Percentiles rank a stretch among this genome's conserved stretches.
Conservation (phyloP, 2,329 filamentous ascomycete genomes). For the Didymella keratinophila region DNA sequence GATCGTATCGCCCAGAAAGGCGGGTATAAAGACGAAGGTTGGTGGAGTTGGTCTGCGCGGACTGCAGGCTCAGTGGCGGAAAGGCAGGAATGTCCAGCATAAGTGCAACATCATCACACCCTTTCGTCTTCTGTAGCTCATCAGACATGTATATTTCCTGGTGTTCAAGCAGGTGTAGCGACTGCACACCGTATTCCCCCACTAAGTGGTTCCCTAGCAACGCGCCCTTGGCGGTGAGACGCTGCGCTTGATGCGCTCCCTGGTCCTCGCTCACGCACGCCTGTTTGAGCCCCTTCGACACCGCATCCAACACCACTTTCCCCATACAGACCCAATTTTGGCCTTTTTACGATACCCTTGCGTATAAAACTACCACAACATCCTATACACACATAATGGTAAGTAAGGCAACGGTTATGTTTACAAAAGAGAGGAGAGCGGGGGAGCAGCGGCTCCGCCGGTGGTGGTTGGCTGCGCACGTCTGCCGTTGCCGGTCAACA, state of each 20-base stretch:
- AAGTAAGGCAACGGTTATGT: constrained; percentile 16
- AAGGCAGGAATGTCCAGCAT: too few relatives aligned
- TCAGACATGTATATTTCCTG: neutral
- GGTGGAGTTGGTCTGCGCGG: too few relatives aligned
- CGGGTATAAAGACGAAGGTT: too few relatives aligned
- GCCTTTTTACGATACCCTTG: constrained; percentile 15
- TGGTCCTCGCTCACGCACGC: constrained; percentile 25
- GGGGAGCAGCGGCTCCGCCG: constrained; percentile 11
- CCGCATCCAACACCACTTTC: constrained; percentile 23
- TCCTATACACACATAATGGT: constrained; percentile 29
- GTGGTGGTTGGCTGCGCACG: constrained; percentile 26
- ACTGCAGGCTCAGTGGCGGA: too few relatives aligned
- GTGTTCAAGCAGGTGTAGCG: constrained; percentile 11
- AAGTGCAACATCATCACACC: too few relatives aligned
- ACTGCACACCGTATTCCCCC: constrained; percentile 11
- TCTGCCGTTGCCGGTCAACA: constrained; percentile 25
- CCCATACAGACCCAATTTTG: constrained; percentile 22
- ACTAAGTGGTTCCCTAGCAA: constrained; percentile 21
- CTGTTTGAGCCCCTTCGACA: constrained; percentile 26
- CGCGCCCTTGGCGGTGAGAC: constrained; percentile 30
- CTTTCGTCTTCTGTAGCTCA: too few relatives aligned
- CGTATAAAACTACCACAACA: constrained; percentile 7
- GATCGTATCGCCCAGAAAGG: too few relatives aligned
- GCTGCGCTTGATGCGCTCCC: constrained; percentile 37
- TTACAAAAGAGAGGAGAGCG: constrained; percentile 3